Evolutionary conservation across 768 basidiomycete species (phyloP).

Genomic region (Russula foetens): DNA sequence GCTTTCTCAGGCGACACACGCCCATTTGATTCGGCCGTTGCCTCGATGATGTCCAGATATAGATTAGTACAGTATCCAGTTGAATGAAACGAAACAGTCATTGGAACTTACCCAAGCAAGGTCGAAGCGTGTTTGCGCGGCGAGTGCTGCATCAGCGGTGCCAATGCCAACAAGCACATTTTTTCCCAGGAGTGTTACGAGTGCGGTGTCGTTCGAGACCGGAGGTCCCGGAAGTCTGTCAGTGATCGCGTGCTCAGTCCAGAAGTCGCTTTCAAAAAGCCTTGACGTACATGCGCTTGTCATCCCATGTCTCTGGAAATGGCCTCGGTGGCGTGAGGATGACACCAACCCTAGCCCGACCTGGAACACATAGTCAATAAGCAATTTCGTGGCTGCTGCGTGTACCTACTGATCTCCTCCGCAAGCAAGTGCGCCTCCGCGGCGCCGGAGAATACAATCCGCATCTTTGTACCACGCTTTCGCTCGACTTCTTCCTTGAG

Average conservation of each 20-base stretch:
- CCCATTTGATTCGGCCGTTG: slow-evolving; percentile 33
- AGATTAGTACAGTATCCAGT: not conserved
- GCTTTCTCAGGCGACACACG: slow-evolving; percentile 29
- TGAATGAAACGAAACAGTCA: not conserved
- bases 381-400: not conserved
- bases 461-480: slow-evolving; percentile 25
- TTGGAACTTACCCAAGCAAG: slow-evolving; percentile 30
- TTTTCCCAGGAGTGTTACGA: slow-evolving; percentile 45
- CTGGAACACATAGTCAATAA: slow-evolving; percentile 22
- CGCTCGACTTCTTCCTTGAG: slow-evolving; percentile 50
- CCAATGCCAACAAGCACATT: slow-evolving; percentile 61
- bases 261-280: not conserved
- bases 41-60: slow-evolving; percentile 24
- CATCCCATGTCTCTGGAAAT: slow-evolving; percentile 59
- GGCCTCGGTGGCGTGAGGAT: slow-evolving; percentile 56
- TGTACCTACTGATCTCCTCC: slow-evolving; percentile 39
- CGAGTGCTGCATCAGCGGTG: slow-evolving; percentile 28
- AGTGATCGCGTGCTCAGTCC: slow-evolving; percentile 7
- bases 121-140: slow-evolving; percentile 31
- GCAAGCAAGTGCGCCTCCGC: slow-evolving; percentile 58
- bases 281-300: slow-evolving; percentile 46
- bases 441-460: slow-evolving; percentile 47
- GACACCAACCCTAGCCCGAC: slow-evolving; percentile 65
- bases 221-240: slow-evolving; percentile 63
- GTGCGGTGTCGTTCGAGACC: slow-evolving; percentile 39